Base-by-base conservation (phyloP, 108 stramenopile species). In the Cylindrotheca closterium region DNA sequence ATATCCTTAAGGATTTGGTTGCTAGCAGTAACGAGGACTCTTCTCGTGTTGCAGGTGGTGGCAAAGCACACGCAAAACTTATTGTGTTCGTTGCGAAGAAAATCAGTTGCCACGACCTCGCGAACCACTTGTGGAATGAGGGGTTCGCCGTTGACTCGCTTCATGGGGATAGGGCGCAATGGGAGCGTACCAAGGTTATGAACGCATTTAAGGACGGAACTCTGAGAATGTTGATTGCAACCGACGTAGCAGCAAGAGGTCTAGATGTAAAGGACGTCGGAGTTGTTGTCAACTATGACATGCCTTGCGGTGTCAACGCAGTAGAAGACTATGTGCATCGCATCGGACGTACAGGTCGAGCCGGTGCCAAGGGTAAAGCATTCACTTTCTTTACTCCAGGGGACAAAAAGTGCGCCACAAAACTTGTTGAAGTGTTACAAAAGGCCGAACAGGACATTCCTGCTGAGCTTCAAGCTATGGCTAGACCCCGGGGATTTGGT, bases 241-340 rank as follows among this genome's bases (percentile, higher is more conserved):
- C 98, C 10, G 98, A 99, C 70, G 98, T 99, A 3, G 97, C 97
- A 4, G 97, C 97, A 0, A 86, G 99, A 51, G 98, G 98, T 5
- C 73, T 99, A 26, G 99, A 99, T 71, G 97, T 99, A 30, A 97
- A 98, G 70, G 96, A 98, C 67, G 96, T 99, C 27, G 91, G 84
- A 58, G 95, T 82, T 8, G 99, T 99, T 42, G 88, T 99, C 60
- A 98, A 98, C 75, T 99, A 87, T 70, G 95, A 97, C 73, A 97
- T 98, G 90, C 97, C 97, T 8, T 75, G 73, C 0, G 94, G 94
- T 51, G 81, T 84, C 21, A 91, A 89, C 64, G 94, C 82, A 2
- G 94, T 90, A 0, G 94, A 95, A 69, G 94, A 95, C 74, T 95
- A 95, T 72, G 83, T 95, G 23, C 96, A 97, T 69, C 87, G 98